These are phyloP conservation scores for Rauvolfia tetraphylla DNA, from an alignment of 257 asterid genomes.

Conservation along the genomic window DNA sequence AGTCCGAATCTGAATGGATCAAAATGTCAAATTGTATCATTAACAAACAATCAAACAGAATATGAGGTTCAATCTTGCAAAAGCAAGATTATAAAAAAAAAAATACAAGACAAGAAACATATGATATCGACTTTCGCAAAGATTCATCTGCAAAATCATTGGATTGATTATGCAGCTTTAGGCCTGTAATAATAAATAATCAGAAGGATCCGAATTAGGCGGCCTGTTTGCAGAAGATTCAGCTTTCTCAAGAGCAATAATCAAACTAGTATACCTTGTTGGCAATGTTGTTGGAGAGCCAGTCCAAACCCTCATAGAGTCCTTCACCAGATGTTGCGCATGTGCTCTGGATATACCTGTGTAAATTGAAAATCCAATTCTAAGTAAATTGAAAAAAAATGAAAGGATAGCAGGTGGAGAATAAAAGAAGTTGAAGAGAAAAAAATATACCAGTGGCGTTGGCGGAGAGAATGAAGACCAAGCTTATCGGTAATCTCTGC, in stretches of 20 bases:
- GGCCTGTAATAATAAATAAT: conserved; percentile 33
- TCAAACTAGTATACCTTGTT: conserved; percentile 33
- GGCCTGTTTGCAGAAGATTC: background rate
- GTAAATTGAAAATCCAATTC: background rate
- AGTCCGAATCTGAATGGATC: conserved; percentile 12
- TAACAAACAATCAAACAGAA: conserved; percentile 10
- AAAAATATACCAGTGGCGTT: conserved; percentile 47
- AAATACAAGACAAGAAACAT: conserved; percentile 19
- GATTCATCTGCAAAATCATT: conserved; percentile 27
- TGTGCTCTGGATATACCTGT: conserved; percentile 67
- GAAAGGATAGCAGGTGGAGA: background rate
- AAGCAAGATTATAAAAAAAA: conserved; percentile 5
- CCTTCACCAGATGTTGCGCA: conserved; percentile 68
- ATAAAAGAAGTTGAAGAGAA: background rate
- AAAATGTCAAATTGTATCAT: conserved; percentile 3
- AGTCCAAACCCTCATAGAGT: conserved; percentile 58
- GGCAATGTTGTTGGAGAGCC: conserved; percentile 68
- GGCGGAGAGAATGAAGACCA: conserved; percentile 64
- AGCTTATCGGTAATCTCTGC: conserved; percentile 68
- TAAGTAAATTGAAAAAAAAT: background rate
- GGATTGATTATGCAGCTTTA: conserved; percentile 20
- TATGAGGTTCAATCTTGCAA: conserved; percentile 15
- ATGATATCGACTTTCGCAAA: conserved; percentile 29
- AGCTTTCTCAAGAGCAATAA: background rate
- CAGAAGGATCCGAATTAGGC: background rate